phyloP scores from a whole-genome alignment of 2,329 filamentous ascomycete genomes.

The Fusarium sp. region DNA sequence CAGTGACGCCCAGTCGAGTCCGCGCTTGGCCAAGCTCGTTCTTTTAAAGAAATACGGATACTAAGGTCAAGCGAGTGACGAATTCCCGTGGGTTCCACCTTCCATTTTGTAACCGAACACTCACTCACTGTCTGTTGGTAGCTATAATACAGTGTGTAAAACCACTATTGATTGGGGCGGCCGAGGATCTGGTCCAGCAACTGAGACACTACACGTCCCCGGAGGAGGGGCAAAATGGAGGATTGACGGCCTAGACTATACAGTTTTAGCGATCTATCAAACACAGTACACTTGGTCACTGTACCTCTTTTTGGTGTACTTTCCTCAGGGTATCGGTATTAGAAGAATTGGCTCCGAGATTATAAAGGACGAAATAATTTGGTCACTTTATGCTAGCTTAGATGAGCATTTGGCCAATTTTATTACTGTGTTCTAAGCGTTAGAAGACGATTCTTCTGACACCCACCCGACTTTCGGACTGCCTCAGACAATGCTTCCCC shows the following conservation, averaged over 20 bases:
- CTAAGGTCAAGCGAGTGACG: conserved; percentile 2
- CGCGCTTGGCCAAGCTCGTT: conserved; percentile 39
- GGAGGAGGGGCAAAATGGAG: neutral
- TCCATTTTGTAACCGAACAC: neutral
- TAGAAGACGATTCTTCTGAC: too few species aligned
- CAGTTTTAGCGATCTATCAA: conserved; percentile 9
- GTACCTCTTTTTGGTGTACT: conserved; percentile 1
- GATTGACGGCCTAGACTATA: conserved; percentile 1
- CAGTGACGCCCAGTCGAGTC: conserved; percentile 42
- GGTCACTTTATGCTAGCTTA: too few species aligned
- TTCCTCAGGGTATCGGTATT: too few species aligned
- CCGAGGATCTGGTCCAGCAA: neutral
- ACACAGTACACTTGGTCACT: neutral
- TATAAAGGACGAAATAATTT: too few species aligned
- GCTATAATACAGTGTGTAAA: conserved; percentile 31
- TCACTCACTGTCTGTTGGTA: neutral
- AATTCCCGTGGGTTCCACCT: conserved; percentile 29
- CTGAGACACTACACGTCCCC: conserved; percentile 7
- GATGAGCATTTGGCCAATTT: too few species aligned
- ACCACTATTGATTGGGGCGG: neutral
- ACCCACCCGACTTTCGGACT: neutral
- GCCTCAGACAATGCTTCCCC: neutral
- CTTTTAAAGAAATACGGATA: conserved; percentile 16
- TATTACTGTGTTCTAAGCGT: too few species aligned
- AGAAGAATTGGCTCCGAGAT: too few species aligned